Conservation (phyloP, 1,284 basidiomycete species). For the Neonothopanus nambi region DNA sequence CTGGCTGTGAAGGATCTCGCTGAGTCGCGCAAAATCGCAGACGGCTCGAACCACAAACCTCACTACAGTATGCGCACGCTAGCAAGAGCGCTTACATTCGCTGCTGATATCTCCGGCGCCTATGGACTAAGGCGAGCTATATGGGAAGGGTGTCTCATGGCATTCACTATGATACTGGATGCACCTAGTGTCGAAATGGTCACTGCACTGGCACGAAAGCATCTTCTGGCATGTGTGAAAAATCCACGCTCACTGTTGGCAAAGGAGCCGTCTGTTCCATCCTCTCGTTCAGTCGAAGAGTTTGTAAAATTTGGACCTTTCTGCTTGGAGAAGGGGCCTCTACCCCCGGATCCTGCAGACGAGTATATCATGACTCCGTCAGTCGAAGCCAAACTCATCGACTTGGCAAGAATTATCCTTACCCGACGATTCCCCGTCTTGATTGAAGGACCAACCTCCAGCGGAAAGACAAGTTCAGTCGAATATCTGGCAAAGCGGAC, state of each 20-base stretch:
- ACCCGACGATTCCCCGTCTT: conserved; percentile 92
- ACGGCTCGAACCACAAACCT: conserved; percentile 93
- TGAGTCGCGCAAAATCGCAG: conserved; percentile 82
- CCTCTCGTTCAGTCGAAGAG: conserved; percentile 42
- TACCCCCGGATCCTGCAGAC: conserved; percentile 61
- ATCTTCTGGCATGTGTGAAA: conserved; percentile 82
- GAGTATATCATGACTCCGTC: conserved; percentile 96
- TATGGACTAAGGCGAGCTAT: conserved; percentile 87
- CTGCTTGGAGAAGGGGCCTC: conserved; percentile 81
- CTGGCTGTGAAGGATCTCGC: conserved; percentile 80
- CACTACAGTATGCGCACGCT: conserved; percentile 98
- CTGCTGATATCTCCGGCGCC: conserved; percentile 75
- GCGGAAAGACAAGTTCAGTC: conserved; percentile 96
- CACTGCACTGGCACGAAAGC: conserved; percentile 68
- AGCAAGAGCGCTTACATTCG: conserved; percentile 89
- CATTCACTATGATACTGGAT: conserved; percentile 95
- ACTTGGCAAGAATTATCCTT: conserved; percentile 89
- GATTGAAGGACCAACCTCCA: conserved; percentile 97
- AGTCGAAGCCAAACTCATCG: conserved; percentile 92
- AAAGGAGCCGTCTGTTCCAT: conserved; percentile 66
- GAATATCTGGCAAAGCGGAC: conserved; percentile 94
- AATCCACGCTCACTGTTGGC: conserved; percentile 78
- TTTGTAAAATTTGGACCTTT: conserved; percentile 91
- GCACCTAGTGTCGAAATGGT: conserved; percentile 72
- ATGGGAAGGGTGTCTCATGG: conserved; percentile 97